These are phyloP conservation scores for Berberis vulgaris DNA, from an alignment of 164 flowering plant species.

Conservation along the genomic window DNA sequence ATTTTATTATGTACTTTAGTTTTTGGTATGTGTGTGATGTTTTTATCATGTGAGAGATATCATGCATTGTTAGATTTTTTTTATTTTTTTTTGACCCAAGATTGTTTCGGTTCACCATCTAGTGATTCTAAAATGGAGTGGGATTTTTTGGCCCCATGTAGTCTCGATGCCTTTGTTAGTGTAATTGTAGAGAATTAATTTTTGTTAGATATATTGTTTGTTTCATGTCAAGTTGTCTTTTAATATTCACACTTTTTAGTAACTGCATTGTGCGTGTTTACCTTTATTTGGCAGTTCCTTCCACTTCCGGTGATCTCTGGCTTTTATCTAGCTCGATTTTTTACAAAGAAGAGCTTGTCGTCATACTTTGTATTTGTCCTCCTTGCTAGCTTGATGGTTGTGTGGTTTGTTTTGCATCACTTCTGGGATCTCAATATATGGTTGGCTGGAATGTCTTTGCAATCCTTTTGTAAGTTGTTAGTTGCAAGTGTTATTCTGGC, in stretches of 20 bases:
- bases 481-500: conserved; percentile 68
- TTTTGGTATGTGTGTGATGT: no score
- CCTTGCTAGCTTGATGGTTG: conserved; percentile 80
- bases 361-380: conserved; percentile 82
- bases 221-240: no score
- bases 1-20: no score
- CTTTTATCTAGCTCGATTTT: conserved; percentile 79
- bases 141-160: no score
- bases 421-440: conserved; percentile 97
- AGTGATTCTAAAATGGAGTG: no score
- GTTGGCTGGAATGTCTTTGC: conserved; percentile 94
- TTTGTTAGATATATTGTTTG: no score
- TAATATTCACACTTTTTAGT: not conserved
- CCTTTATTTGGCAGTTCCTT: conserved; percentile 56
- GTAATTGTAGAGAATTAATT: no score
- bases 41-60: no score
- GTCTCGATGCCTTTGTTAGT: no score
- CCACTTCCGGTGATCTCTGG: conserved; percentile 86
- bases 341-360: conserved; percentile 74
- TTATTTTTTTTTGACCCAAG: no score
- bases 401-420: conserved; percentile 93
- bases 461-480: conserved; percentile 84
- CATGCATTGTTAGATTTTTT: no score
- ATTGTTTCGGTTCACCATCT: no score
- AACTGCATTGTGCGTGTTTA: conserved; percentile 1